A percentile compares a stretch with the other conserved stretches of the same genome.
Evolutionary conservation across 2,329 filamentous ascomycete species (phyloP).

Genomic region (Graphilbum sp.): DNA sequence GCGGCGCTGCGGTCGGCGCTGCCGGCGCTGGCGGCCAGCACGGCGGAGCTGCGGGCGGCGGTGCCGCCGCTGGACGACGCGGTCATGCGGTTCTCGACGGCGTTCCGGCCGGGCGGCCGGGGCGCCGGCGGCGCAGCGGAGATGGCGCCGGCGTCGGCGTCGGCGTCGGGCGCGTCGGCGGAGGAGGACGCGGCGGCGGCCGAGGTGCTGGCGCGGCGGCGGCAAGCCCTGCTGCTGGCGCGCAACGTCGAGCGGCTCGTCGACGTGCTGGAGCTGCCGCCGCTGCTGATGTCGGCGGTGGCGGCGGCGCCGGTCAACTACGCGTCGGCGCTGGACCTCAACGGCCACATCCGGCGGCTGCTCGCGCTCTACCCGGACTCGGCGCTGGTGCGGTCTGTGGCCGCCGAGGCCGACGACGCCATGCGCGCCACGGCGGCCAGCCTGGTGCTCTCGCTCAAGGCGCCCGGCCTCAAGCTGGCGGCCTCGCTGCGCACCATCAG

Average conservation of each 20-base stretch:
- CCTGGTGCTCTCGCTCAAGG: constrained; percentile 61
- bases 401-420: constrained; percentile 63
- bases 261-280: constrained; percentile 80
- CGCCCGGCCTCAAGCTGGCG: constrained; percentile 69
- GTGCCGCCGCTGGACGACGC: constrained; percentile 68
- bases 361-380: constrained; percentile 71
- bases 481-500: constrained; percentile 80
- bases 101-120: constrained; percentile 43
- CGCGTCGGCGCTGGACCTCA: constrained; percentile 75
- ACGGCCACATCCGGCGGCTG: constrained; percentile 82
- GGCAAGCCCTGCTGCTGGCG: constrained; percentile 64
- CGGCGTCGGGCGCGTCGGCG: neutral
- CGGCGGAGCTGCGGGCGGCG: constrained; percentile 48
- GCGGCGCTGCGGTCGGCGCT: constrained; percentile 55
- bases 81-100: constrained; percentile 64
- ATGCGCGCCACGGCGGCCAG: constrained; percentile 82
- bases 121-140: constrained; percentile 12
- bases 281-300: constrained; percentile 67
- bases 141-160: neutral
- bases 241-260: constrained; percentile 80
- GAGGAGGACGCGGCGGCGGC: constrained; percentile 39
- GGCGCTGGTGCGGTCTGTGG: constrained; percentile 54
- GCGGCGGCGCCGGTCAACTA: constrained; percentile 54
- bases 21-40: constrained; percentile 50
- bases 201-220: constrained; percentile 49